Evolutionary conservation across 2,329 filamentous ascomycete species (phyloP).

Genomic region (Westerdykella sp.): DNA sequence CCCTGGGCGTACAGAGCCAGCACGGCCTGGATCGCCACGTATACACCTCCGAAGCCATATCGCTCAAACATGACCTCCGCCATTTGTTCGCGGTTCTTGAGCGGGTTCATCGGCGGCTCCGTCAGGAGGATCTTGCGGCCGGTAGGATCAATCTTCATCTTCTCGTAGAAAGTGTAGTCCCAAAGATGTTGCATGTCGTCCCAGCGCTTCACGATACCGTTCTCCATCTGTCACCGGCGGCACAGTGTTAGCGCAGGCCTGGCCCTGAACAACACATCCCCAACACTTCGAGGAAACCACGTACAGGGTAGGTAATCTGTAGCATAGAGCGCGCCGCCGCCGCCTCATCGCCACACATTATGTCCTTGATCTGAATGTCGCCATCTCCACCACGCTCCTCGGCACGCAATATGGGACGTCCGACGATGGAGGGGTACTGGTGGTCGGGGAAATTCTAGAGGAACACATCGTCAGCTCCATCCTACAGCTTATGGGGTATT

Average conservation of each 20-base stretch:
- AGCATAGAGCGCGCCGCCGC: constrained; percentile 94
- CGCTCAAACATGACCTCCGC: constrained; percentile 98
- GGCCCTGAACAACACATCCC: constrained; percentile 4
- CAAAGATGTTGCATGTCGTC: constrained; percentile 99
- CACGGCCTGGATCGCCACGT: constrained; percentile 96
- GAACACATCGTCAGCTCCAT: constrained; percentile 6
- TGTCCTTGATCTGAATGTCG: constrained; percentile 80
- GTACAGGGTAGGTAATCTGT: constrained; percentile 90
- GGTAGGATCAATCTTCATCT: constrained; percentile 84
- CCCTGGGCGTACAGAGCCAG: constrained; percentile 94
- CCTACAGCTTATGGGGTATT: background rate
- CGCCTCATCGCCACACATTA: constrained; percentile 99
- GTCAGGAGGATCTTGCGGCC: constrained; percentile 96
- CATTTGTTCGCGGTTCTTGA: constrained; percentile 97
- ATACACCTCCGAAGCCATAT: constrained; percentile 93
- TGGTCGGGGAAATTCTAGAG: constrained; percentile 93
- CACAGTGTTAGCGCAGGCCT: constrained; percentile 21
- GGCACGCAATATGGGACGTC: constrained; percentile 91
- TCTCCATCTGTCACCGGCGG: constrained; percentile 69
- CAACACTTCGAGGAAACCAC: constrained; percentile 21
- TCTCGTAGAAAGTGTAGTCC: constrained; percentile 98
- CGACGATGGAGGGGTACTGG: constrained; percentile 97
- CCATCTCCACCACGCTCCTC: constrained; percentile 71
- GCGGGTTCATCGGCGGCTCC: constrained; percentile 94
- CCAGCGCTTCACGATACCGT: constrained; percentile 99